phyloP scores from a whole-genome alignment of 306 rosid genomes.

The Lathyrus oleraceus region DNA sequence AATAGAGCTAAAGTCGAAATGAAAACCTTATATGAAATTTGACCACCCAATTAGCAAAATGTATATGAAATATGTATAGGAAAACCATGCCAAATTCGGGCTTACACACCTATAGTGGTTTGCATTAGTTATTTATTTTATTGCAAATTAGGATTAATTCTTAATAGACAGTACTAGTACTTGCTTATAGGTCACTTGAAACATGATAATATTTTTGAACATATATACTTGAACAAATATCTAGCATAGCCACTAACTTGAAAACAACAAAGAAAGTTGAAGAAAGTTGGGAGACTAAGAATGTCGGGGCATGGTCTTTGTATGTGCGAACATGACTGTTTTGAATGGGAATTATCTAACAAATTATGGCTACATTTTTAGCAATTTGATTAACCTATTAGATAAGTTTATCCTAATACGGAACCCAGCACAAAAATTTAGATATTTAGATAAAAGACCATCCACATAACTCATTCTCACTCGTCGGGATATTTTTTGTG shows the following conservation, averaged over 20 bases:
- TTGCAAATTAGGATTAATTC: background rate
- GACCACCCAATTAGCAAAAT: background rate
- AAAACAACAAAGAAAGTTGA: constrained; percentile 16
- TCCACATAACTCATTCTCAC: constrained; percentile 17
- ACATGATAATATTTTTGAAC: constrained; percentile 44
- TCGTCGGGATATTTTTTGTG: background rate
- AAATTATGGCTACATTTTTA: background rate
- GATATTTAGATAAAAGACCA: constrained; percentile 24
- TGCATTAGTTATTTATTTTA: background rate
- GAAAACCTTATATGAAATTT: background rate
- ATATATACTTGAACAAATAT: background rate
- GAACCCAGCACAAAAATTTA: constrained; percentile 19
- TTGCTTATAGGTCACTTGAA: constrained; percentile 23
- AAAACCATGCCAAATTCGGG: constrained; percentile 6
- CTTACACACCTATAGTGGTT: background rate
- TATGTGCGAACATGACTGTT: constrained; percentile 20
- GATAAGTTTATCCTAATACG: constrained; percentile 13
- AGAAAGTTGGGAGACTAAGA: constrained; percentile 13
- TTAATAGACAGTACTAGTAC: constrained; percentile 23
- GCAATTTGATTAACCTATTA: background rate
- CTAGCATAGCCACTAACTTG: constrained; percentile 25
- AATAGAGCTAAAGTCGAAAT: background rate
- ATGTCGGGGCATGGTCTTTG: constrained; percentile 31
- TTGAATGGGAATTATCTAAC: constrained; percentile 16
- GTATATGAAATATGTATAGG: background rate